Evolutionary conservation across 148 eudicot species (phyloP).

Genomic region (Cornus florida): DNA sequence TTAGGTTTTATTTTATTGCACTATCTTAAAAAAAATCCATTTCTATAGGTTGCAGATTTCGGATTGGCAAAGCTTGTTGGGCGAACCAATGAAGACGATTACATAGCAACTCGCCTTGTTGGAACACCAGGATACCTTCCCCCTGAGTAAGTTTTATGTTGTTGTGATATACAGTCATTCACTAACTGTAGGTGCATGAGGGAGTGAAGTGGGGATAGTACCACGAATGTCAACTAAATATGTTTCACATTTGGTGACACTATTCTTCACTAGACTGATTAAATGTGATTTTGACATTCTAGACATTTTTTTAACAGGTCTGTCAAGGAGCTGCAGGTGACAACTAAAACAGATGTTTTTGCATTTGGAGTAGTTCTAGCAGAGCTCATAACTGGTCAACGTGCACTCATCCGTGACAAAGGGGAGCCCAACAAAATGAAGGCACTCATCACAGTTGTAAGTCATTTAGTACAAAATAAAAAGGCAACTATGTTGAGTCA

Average conservation of each 20-base stretch:
- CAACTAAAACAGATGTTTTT: conserved; percentile 50
- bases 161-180: neutral
- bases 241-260: neutral
- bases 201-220: neutral
- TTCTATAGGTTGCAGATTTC: conserved; percentile 50
- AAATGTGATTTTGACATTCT: neutral
- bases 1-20: neutral
- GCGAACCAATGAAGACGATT: conserved; percentile 41
- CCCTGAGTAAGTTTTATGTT: conserved; percentile 36
- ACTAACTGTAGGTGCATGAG: neutral
- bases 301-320: conserved; percentile 29
- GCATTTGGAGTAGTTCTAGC: conserved; percentile 59
- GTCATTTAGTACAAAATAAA: conserved; percentile 2
- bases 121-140: conserved; percentile 65
- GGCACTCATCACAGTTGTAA: conserved; percentile 52
- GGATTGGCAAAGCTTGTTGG: conserved; percentile 52
- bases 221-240: neutral
- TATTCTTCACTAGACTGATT: neutral
- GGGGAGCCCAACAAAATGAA: conserved; percentile 38
- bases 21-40: neutral
- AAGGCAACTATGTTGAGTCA: neutral
- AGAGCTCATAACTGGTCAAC: conserved; percentile 50
- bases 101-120: conserved; percentile 50
- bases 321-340: conserved; percentile 50
- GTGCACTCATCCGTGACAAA: conserved; percentile 49